Percentiles rank a stretch among this genome's conserved stretches.
These are phyloP conservation scores for Neonectria faginata DNA, from an alignment of 2,329 filamentous ascomycete species.

Conservation along the genomic window DNA sequence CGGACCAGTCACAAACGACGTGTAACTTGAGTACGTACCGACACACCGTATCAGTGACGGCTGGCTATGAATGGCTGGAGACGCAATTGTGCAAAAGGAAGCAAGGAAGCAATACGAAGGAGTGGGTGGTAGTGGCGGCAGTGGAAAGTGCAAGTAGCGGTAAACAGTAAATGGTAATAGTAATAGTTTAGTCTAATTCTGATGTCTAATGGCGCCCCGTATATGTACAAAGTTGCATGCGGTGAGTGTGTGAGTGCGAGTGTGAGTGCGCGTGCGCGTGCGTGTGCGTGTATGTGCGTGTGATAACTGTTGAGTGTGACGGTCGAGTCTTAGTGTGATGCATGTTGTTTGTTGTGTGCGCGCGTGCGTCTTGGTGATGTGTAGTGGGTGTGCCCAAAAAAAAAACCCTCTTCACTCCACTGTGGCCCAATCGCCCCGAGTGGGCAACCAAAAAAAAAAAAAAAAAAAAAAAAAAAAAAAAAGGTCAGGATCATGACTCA, in stretches of 20 bases:
- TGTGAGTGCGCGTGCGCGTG: slow-evolving; percentile 17
- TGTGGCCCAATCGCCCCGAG: slow-evolving; percentile 22
- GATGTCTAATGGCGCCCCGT: slow-evolving; percentile 30
- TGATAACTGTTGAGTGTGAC: slow-evolving; percentile 25
- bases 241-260: slow-evolving; percentile 17
- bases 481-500: slow-evolving; percentile 27
- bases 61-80: background rate
- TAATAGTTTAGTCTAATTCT: slow-evolving; percentile 41
- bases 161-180: slow-evolving; percentile 12
- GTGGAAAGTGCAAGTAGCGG: slow-evolving; percentile 7
- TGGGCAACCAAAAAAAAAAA: slow-evolving; percentile 1
- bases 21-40: background rate
- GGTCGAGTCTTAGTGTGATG: slow-evolving; percentile 23
- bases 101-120: background rate
- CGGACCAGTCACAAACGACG: slow-evolving; percentile 2
- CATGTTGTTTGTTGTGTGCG: slow-evolving; percentile 7
- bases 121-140: background rate
- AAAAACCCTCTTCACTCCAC: slow-evolving; percentile 26
- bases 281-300: slow-evolving; percentile 32
- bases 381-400: slow-evolving; percentile 25
- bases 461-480: slow-evolving; percentile 11
- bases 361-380: slow-evolving; percentile 28
- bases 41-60: background rate
- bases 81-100: background rate
- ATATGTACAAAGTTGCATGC: slow-evolving; percentile 35